A percentile compares a stretch with the other conserved stretches of the same genome.
These are phyloP conservation scores for Elymus sibiricus DNA, from an alignment of 176 grass and related monocot genomes.

Conservation along the genomic window DNA sequence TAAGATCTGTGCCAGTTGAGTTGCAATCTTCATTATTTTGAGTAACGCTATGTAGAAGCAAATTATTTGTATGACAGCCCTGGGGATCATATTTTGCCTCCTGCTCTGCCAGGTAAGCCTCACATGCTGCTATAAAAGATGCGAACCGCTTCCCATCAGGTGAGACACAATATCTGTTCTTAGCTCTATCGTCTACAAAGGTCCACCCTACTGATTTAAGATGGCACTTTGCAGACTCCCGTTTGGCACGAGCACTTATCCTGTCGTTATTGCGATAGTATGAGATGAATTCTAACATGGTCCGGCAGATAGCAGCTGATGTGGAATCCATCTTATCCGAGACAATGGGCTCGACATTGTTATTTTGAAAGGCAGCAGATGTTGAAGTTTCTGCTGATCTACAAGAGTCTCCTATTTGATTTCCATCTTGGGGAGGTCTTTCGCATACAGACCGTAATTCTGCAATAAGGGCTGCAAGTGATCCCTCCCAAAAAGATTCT, in stretches of 20 bases:
- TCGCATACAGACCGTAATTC: slow-evolving; percentile 43
- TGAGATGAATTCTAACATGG: slow-evolving; percentile 51
- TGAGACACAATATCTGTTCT: slow-evolving; percentile 51
- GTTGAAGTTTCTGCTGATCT: slow-evolving; percentile 5
- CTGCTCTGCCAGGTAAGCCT: slow-evolving; percentile 40
- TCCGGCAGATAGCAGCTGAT: slow-evolving; percentile 10
- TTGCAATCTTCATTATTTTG: neutral
- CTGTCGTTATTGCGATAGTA: slow-evolving; percentile 22
- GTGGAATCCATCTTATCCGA: slow-evolving; percentile 23
- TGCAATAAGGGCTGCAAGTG: slow-evolving; percentile 35
- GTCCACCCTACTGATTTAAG: slow-evolving; percentile 58
- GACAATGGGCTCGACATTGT: slow-evolving; percentile 8
- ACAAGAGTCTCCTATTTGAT: neutral
- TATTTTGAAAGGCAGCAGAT: neutral
- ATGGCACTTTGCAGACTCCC: slow-evolving; percentile 39
- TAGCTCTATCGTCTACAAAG: slow-evolving; percentile 28
- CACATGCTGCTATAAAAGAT: slow-evolving; percentile 58
- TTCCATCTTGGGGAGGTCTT: slow-evolving; percentile 14
- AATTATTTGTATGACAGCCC: slow-evolving; percentile 3
- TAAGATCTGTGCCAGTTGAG: slow-evolving; percentile 4
- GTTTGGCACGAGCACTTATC: slow-evolving; percentile 25
- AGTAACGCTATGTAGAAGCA: neutral
- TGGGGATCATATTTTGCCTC: neutral
- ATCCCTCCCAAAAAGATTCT: slow-evolving; percentile 40
- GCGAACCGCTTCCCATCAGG: slow-evolving; percentile 43